Percentiles rank a stretch among this genome's conserved stretches.
These are phyloP conservation scores for Priceomyces melissophilus DNA, from an alignment of 805 yeast genomes.

Conservation along the genomic window DNA sequence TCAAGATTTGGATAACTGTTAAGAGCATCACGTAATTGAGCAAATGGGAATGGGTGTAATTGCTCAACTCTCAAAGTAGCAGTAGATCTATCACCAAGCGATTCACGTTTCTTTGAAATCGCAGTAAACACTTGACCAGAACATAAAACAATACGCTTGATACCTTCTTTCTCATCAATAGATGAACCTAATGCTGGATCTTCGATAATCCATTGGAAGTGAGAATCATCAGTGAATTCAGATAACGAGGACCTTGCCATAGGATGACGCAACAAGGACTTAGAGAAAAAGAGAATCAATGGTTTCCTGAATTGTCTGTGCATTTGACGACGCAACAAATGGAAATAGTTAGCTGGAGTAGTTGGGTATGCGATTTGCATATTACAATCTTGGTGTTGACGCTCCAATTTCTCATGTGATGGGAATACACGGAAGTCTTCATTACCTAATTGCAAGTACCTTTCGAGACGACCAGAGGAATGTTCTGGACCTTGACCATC, in stretches of 20 bases:
- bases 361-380: constrained; percentile 98
- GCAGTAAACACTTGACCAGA: constrained; percentile 96
- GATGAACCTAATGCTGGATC: constrained; percentile 81
- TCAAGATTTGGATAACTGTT: constrained; percentile 75
- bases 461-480: constrained; percentile 95
- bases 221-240: constrained; percentile 89
- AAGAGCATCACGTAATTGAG: constrained; percentile 82
- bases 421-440: constrained; percentile 97
- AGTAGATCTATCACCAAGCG: constrained; percentile 72
- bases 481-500: constrained; percentile 99
- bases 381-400: constrained; percentile 99
- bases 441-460: constrained; percentile 92
- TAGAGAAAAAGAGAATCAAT: constrained; percentile 82
- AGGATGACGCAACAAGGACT: constrained; percentile 94
- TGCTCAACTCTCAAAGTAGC: constrained; percentile 91
- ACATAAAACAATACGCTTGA: constrained; percentile 80
- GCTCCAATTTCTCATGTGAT: constrained; percentile 75
- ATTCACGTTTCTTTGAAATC: constrained; percentile 81
- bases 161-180: constrained; percentile 74
- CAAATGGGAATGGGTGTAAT: constrained; percentile 98
- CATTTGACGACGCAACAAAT: constrained; percentile 96
- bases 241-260: constrained; percentile 81
- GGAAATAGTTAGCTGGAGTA: constrained; percentile 96
- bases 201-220: constrained; percentile 94
- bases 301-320: constrained; percentile 98